Base-by-base conservation (phyloP, 106 monocot genomes). In the Acanthochlamys bracteata region DNA sequence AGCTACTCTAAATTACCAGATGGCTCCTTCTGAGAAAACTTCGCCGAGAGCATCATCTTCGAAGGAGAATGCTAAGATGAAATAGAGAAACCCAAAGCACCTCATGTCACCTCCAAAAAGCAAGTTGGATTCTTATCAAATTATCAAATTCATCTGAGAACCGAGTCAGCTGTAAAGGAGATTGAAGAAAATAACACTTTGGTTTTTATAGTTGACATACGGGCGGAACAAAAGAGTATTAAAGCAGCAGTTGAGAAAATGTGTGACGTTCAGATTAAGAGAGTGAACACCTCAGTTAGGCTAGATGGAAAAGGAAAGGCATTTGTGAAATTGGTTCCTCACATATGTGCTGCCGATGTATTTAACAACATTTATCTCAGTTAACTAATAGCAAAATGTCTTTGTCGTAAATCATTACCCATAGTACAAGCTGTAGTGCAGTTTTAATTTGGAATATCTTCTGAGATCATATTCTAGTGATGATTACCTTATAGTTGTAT, bases 251-350 rank as follows among this genome's bases (percentile, higher is more conserved):
- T 83, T 15, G 78, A 78, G 78, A 83, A 78, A 42, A 78, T 78
- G 83, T 83, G 74, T 25, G 78, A 83, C 71, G 78, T 83, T 26
- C 83, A 83, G 71, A 26, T 78, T 7, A 78, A 83, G 78, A 83
- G 78, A 55, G 83, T 83, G 2, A 83, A 83, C 45, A 83, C 83
- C 17, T 60, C 78, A 24, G 74, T 83, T 67, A 83, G 74, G 66
- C 79, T 74, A 60, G 79, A 79, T 71, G 79, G 79, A 10, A 79
- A 59, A 7, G 74, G 74, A 66, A 79, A 79, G 66, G 79, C 79
- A 1, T 79, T 69, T 56, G 70, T 79, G 53, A 53, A 69, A 13
- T 46, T 79, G 60, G 63, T 74, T 11, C 74, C 79, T 2, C 74
- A 79, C 52, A 74, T 74, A 56, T 66, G 74, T 66, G 74, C 74